These are phyloP conservation scores for Xanthoconium purpureum DNA, from an alignment of 768 basidiomycete species.

Conservation along the genomic window DNA sequence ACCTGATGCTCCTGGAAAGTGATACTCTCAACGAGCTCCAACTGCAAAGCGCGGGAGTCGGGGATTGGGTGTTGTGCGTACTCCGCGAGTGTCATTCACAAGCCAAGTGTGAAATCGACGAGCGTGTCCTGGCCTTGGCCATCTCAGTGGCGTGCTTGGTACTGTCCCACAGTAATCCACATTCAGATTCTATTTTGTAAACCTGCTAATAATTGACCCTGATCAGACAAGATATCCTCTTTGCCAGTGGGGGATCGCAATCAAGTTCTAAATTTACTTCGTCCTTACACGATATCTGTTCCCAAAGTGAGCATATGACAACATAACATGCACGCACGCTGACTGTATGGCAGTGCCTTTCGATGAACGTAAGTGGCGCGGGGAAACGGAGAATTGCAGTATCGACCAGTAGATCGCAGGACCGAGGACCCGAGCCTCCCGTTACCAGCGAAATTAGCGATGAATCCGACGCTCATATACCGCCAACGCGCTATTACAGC, in stretches of 20 bases:
- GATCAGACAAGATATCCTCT: slow-evolving; percentile 38
- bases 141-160: slow-evolving; percentile 35
- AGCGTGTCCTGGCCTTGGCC: slow-evolving; percentile 24
- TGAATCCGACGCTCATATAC: slow-evolving; percentile 7
- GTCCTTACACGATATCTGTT: slow-evolving; percentile 36
- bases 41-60: slow-evolving; percentile 40
- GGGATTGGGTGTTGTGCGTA: slow-evolving; percentile 26
- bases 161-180: slow-evolving; percentile 35
- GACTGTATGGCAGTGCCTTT: slow-evolving; percentile 23
- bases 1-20: slow-evolving; percentile 62
- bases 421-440: slow-evolving; percentile 16
- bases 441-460: slow-evolving; percentile 6
- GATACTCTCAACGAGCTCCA: slow-evolving; percentile 46
- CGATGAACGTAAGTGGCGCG: slow-evolving; percentile 27
- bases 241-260: slow-evolving; percentile 38
- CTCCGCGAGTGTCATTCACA: slow-evolving; percentile 18
- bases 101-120: slow-evolving; percentile 5
- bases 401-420: slow-evolving; percentile 23
- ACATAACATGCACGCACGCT: slow-evolving; percentile 10
- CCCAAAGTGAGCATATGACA: slow-evolving; percentile 28
- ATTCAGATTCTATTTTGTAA: slow-evolving; percentile 24
- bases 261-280: slow-evolving; percentile 40
- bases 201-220: slow-evolving; percentile 25
- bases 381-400: slow-evolving; percentile 11
- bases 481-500: slow-evolving; percentile 20